phyloP scores from a whole-genome alignment of 2,329 filamentous ascomycete genomes.

The Aureobasidium mangrovei region DNA sequence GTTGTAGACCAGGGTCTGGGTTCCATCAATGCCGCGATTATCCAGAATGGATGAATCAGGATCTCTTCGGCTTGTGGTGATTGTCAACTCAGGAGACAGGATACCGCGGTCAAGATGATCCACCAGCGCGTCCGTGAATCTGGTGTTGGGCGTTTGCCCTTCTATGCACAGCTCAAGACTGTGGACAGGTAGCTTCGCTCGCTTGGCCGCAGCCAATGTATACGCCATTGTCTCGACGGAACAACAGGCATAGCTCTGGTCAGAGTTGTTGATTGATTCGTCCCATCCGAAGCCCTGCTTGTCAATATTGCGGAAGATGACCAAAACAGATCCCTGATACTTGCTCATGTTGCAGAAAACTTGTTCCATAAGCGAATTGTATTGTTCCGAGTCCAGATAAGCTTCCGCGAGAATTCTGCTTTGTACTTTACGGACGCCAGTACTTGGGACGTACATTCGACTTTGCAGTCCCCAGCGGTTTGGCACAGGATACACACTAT shows the following conservation, averaged over 20 bases:
- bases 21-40: too few species aligned
- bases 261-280: background rate
- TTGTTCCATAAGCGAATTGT: background rate
- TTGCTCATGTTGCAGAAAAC: background rate
- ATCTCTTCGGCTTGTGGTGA: too few species aligned
- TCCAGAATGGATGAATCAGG: too few species aligned
- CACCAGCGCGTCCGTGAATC: slow-evolving; percentile 2
- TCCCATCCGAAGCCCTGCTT: background rate
- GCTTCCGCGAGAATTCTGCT: background rate
- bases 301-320: background rate
- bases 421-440: background rate
- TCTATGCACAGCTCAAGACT: background rate
- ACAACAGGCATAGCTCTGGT: background rate
- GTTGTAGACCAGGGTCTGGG: too few species aligned
- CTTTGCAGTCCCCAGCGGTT: too few species aligned
- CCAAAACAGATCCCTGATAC: background rate
- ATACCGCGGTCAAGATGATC: slow-evolving; percentile 9
- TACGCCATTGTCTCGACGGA: background rate
- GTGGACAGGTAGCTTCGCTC: background rate
- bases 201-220: background rate
- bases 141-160: background rate
- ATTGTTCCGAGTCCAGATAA: background rate
- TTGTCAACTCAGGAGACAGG: background rate
- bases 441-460: too few species aligned
- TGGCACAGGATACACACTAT: background rate